Conservation (phyloP, 2,329 filamentous ascomycete species). For the Grosmannia serpens region DNA sequence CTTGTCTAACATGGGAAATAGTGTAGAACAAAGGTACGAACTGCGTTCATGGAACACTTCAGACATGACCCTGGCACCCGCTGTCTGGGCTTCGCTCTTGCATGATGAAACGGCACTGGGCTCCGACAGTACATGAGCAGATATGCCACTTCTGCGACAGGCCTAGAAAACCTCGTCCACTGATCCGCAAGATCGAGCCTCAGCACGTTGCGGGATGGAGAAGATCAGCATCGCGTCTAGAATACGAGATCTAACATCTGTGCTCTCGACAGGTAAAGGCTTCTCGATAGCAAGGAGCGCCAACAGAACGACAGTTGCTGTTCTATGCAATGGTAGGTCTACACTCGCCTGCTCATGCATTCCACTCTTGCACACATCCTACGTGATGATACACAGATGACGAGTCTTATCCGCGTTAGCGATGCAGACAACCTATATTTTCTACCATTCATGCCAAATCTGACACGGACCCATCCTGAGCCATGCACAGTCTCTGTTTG, state of each 20-base stretch:
- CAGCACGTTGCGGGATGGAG: not conserved
- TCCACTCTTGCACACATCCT: slow-evolving; percentile 5
- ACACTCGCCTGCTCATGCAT: slow-evolving; percentile 7
- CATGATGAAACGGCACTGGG: slow-evolving; percentile 95
- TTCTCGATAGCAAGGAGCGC: not conserved
- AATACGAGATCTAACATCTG: not conserved
- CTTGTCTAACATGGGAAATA: slow-evolving; percentile 1
- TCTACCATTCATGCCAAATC: slow-evolving; percentile 61
- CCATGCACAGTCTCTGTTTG: not conserved
- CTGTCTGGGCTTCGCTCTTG: slow-evolving; percentile 15
- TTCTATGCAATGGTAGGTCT: not conserved
- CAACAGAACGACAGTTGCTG: not conserved
- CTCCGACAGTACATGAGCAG: slow-evolving; percentile 76
- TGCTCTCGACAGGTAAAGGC: not conserved
- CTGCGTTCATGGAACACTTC: slow-evolving; percentile 1
- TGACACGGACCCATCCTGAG: not conserved
- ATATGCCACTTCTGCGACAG: slow-evolving; percentile 87
- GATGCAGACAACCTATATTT: slow-evolving; percentile 56
- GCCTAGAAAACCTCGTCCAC: slow-evolving; percentile 99
- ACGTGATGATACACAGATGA: slow-evolving; percentile 53
- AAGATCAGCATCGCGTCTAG: not conserved
- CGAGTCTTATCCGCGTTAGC: slow-evolving; percentile 66
- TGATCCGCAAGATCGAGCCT: slow-evolving; percentile 41
- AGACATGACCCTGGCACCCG: not conserved
- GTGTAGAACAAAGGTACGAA: slow-evolving; percentile 18